These are phyloP conservation scores for Xylaria sp. DNA, from an alignment of 2,329 filamentous ascomycete species.

Conservation along the genomic window DNA sequence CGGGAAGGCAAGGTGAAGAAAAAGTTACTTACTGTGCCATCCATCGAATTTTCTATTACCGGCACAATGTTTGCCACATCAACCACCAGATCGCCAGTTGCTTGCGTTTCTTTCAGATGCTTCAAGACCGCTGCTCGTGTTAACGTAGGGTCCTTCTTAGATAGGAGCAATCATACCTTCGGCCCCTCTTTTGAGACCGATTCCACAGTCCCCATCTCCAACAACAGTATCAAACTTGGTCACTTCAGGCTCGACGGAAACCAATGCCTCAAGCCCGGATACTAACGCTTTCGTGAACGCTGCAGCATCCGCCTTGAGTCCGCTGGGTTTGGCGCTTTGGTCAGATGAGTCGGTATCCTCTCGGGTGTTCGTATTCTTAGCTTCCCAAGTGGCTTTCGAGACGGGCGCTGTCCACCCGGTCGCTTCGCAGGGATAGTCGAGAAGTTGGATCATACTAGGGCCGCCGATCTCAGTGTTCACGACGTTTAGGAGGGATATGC, in stretches of 20 bases:
- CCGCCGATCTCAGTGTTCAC: constrained; percentile 63
- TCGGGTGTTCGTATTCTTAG: constrained; percentile 54
- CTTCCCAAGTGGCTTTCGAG: constrained; percentile 66
- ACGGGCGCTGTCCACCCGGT: constrained; percentile 73
- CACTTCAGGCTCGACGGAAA: constrained; percentile 72
- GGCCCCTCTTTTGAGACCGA: constrained; percentile 84
- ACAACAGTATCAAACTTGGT: constrained; percentile 81
- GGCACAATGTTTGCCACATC: constrained; percentile 59
- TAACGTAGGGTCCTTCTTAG: neutral
- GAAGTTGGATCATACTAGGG: constrained; percentile 68
- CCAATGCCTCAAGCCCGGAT: constrained; percentile 64
- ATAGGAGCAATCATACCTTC: constrained; percentile 57
- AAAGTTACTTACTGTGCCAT: constrained; percentile 63
- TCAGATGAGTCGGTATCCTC: constrained; percentile 45
- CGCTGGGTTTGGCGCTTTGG: constrained; percentile 49
- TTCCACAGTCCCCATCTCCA: constrained; percentile 89
- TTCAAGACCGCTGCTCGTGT: constrained; percentile 54
- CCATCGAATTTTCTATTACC: constrained; percentile 63
- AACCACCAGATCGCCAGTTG: constrained; percentile 58
- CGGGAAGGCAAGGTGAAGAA: neutral
- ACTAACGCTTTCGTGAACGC: constrained; percentile 58
- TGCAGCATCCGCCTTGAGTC: constrained; percentile 58
- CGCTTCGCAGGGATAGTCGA: constrained; percentile 73
- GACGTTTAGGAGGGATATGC: constrained; percentile 71
- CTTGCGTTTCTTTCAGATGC: constrained; percentile 51